Conservation (phyloP, 1,139 yeast genomes). For the Diutina sp. region DNA sequence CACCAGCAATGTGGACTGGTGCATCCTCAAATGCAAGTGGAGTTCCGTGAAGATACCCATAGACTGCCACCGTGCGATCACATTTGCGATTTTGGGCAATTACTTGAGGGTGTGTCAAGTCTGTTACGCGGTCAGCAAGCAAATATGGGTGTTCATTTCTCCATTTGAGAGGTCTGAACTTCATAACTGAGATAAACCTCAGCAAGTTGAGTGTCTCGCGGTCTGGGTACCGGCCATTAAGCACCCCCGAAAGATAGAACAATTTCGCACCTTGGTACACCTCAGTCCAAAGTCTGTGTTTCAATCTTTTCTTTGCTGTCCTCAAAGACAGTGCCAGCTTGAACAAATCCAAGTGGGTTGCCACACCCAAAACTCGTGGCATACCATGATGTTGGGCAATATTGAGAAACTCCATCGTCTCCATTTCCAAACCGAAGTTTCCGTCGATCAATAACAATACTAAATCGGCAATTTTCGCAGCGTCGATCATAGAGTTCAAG, state of each 20-base stretch:
- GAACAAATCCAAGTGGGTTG: constrained; percentile 92
- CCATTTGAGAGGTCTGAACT: constrained; percentile 96
- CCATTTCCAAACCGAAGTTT: constrained; percentile 98
- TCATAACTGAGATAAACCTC: constrained; percentile 92
- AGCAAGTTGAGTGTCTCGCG: constrained; percentile 87
- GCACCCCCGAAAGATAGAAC: constrained; percentile 88
- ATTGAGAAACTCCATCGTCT: constrained; percentile 96
- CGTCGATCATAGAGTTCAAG: constrained; percentile 88
- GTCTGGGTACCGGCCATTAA: constrained; percentile 96
- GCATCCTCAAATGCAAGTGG: constrained; percentile 67
- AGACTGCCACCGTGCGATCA: constrained; percentile 82
- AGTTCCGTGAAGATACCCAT: constrained; percentile 93
- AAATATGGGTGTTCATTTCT: constrained; percentile 95
- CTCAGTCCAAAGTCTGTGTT: constrained; percentile 97
- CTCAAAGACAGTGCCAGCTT: constrained; percentile 82
- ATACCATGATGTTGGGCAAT: constrained; percentile 97
- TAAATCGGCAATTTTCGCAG: constrained; percentile 90
- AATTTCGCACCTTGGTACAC: constrained; percentile 97
- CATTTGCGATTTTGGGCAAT: constrained; percentile 70
- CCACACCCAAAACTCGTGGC: constrained; percentile 93
- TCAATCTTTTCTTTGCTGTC: constrained; percentile 82
- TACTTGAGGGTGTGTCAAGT: constrained; percentile 81
- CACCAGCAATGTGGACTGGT: constrained; percentile 87
- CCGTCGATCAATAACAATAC: constrained; percentile 88
- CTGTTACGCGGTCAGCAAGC: constrained; percentile 87